A percentile compares a stretch with the other conserved stretches of the same genome.
phyloP scores from a whole-genome alignment of 148 eudicot species.

The Rheum nobile region DNA sequence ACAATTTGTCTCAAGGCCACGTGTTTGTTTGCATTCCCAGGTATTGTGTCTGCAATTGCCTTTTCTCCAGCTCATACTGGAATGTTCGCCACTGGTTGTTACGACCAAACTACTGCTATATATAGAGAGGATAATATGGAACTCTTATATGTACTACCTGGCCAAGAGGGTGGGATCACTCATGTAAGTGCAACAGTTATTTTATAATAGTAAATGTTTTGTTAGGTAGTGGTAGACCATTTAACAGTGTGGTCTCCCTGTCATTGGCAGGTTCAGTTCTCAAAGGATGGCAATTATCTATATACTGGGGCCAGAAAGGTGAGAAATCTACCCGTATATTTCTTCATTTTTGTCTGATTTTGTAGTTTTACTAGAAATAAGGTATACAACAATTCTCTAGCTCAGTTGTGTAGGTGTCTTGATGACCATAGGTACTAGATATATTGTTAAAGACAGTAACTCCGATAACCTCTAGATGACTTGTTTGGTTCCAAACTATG shows the following conservation, averaged over 20 bases:
- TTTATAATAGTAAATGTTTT: neutral
- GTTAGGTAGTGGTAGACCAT: neutral
- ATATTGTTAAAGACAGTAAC: neutral
- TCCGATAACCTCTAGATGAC: neutral
- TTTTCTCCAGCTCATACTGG: constrained; percentile 72
- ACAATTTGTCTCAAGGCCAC: neutral
- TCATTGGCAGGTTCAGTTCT: constrained; percentile 68
- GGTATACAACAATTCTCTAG: neutral
- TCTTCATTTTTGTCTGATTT: neutral
- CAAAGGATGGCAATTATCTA: constrained; percentile 92
- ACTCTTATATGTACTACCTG: constrained; percentile 78
- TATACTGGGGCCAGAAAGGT: constrained; percentile 98
- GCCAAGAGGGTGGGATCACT: constrained; percentile 98
- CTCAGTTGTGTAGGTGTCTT: neutral
- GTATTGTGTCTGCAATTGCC: constrained; percentile 85
- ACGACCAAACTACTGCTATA: constrained; percentile 76
- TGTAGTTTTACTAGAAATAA: neutral
- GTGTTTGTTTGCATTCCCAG: constrained; percentile 27
- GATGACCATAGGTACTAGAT: neutral
- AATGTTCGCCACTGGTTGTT: constrained; percentile 91
- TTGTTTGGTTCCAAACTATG: no score
- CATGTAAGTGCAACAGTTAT: constrained; percentile 52
- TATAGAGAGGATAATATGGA: constrained; percentile 93
- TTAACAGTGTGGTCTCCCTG: neutral
- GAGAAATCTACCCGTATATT: constrained; percentile 6